Evolutionary conservation across 306 rosid species (phyloP), one percentile per base, ranked within the genome.

Genomic region (Crotalaria pallida): DNA sequence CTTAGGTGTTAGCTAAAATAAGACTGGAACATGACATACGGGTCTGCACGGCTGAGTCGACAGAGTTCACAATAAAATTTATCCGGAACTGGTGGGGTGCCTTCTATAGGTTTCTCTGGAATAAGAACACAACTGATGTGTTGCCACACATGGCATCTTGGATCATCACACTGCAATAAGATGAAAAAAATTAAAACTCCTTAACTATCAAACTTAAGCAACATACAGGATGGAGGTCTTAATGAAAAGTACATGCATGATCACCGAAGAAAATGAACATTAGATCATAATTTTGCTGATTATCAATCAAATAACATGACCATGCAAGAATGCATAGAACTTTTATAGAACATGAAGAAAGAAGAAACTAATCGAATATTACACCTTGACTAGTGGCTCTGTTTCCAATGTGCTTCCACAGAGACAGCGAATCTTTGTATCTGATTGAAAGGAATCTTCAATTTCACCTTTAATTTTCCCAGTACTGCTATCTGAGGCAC

Each of bases 31-130:
- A 68, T 51, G 50, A 81, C 99, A 61, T 88, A 91, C 99, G 99
- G 99, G 40, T 95, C 97, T 80, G 99, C 96, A 12, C 99, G 99
- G 48, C 33, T 84, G 71, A 95, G 96, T 58, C 99, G 92, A 80
- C 99, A 95, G 50, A 87, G 60, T 81, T 86, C 97, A 79, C 99
- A 95, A 69, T 86, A 91, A 74, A 95, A 95, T 51, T 78, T 53
- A 21, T 91, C 93, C 50, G 99, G 96, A 70, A 83, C 82, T 40
- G 83, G 83, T 1, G 81, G 86, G 75, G 56, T 75, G 82, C 90
- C 83, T 68, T 95, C 99, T 72, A 77, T 79, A 51, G 93, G 96
- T 76, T 91, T 95, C 77, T 95, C 99, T 0, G 97, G 87, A 75
- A 91, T 81, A 80, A 95, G 58, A 70, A 95, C 99, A 53, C 99